Evolutionary conservation across 1,284 basidiomycete species (phyloP), one percentile per base, ranked within the genome.

Genomic region (Leccinum griseonigrum): DNA sequence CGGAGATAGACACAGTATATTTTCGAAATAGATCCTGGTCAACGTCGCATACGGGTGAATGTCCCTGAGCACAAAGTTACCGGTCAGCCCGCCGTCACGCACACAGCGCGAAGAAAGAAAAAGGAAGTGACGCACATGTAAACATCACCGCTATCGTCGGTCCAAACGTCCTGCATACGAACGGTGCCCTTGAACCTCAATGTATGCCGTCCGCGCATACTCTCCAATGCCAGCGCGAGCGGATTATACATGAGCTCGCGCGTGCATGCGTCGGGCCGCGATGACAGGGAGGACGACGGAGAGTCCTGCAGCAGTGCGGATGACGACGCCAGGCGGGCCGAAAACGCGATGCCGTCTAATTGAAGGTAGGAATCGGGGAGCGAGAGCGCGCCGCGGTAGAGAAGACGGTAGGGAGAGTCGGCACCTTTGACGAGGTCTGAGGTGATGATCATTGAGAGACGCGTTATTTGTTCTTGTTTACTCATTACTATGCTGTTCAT

Each of bases 281-380:
- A 29, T 18, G 51, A 28, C 26, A 29, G 52, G 57, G 63, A 53
- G 13, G 57, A 58, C 2, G 70, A 71, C 1, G 78, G 78, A 2
- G 79, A 77, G 60, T 82, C 79, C 16, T 81, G 69, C 16, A 76
- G 76, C 26, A 78, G 8, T 50, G 60, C 9, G 60, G 62, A 38
- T 48, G 64, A n/a, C 64, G 66, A 1, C 10, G n/a, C 40, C n/a
- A 75, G 65, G 9, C 69, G 72, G 14, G 73, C 82, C 1, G 82
- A 81, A 67, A 92, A 92, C 2, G 87, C 87, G 29, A 92, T 71
- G 9, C 90, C 90, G 67, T 92, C 90, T 34, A 92, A 83, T 2
- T 83, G 75, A n/a, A 92, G 74, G 57, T 88, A 77, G 0, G 90
- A 91, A 67, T 90, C 89, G 4, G 88, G 85, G 0, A 92, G 71